These are phyloP conservation scores for Discostella stelligera DNA, from an alignment of 352 stramenopile genomes.

Conservation along the genomic window DNA sequence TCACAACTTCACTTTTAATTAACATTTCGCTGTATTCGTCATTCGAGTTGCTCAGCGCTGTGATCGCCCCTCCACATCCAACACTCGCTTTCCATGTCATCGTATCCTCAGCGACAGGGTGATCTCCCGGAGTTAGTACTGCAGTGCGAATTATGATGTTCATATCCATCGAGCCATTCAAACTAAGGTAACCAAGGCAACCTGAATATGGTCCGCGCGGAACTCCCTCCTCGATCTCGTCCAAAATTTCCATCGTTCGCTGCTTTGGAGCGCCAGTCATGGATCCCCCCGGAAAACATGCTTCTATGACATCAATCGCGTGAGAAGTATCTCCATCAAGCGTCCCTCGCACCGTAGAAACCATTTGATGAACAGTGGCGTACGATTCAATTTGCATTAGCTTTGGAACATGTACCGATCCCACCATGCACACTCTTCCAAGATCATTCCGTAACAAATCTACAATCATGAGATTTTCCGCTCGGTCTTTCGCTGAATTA, in stretches of 20 bases:
- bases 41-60: slow-evolving; percentile 90
- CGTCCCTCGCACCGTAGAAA: slow-evolving; percentile 91
- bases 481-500: slow-evolving; percentile 89
- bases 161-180: slow-evolving; percentile 94
- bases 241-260: slow-evolving; percentile 94
- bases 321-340: slow-evolving; percentile 55
- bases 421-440: slow-evolving; percentile 88
- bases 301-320: slow-evolving; percentile 89
- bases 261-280: slow-evolving; percentile 98
- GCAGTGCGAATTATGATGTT: slow-evolving; percentile 98
- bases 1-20: slow-evolving; percentile 67
- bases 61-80: slow-evolving; percentile 94
- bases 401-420: slow-evolving; percentile 89
- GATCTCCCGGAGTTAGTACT: slow-evolving; percentile 82
- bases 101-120: slow-evolving; percentile 5
- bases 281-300: slow-evolving; percentile 95
- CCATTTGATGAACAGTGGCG: slow-evolving; percentile 96
- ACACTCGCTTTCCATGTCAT: slow-evolving; percentile 82
- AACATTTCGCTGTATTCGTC: slow-evolving; percentile 86
- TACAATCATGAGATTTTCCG: slow-evolving; percentile 98
- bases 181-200: slow-evolving; percentile 91
- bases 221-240: slow-evolving; percentile 86
- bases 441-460: slow-evolving; percentile 96
- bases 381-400: slow-evolving; percentile 95
- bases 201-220: slow-evolving; percentile 94